A percentile compares a stretch with the other conserved stretches of the same genome.
These are phyloP conservation scores for Choiromyces venosus DNA, from an alignment of 495 filamentous ascomycete genomes.

Conservation along the genomic window DNA sequence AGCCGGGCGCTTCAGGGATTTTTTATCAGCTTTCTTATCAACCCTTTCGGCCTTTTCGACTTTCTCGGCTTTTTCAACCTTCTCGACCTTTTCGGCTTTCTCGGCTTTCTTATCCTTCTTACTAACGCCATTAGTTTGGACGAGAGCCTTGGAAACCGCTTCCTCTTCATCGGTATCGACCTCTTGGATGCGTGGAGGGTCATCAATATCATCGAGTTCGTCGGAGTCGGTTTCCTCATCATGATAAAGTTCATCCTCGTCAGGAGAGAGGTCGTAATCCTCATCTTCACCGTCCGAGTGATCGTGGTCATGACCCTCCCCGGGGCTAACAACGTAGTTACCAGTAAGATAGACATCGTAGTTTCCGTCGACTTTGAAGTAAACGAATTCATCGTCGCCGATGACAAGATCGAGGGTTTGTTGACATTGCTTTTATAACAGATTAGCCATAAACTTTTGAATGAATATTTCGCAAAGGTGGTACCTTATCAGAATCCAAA, in stretches of 20 bases:
- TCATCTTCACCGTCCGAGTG: slow-evolving; percentile 63
- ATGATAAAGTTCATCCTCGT: slow-evolving; percentile 62
- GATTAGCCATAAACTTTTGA: slow-evolving; percentile 40
- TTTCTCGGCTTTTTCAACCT: slow-evolving; percentile 51
- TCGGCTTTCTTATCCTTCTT: slow-evolving; percentile 85
- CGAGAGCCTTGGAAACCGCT: slow-evolving; percentile 51
- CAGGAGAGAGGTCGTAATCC: slow-evolving; percentile 76
- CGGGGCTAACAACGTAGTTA: slow-evolving; percentile 73
- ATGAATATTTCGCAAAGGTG: slow-evolving; percentile 15
- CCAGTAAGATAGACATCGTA: slow-evolving; percentile 87
- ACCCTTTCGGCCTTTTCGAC: slow-evolving; percentile 62
- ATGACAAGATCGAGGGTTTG: slow-evolving; percentile 91
- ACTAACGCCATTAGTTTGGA: slow-evolving; percentile 51
- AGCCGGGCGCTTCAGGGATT: slow-evolving; percentile 49
- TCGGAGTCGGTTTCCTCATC: slow-evolving; percentile 72
- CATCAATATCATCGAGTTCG: slow-evolving; percentile 71
- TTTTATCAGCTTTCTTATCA: slow-evolving; percentile 59
- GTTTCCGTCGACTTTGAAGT: slow-evolving; percentile 85
- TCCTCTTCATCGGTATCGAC: slow-evolving; percentile 76
- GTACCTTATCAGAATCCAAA: slow-evolving; percentile 74
- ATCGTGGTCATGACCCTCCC: slow-evolving; percentile 53
- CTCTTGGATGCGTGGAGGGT: slow-evolving; percentile 71
- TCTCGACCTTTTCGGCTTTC: slow-evolving; percentile 38
- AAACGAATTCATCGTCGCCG: slow-evolving; percentile 75
- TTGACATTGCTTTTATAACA: slow-evolving; percentile 67